Evolutionary conservation across 2,329 filamentous ascomycete species (phyloP).

Genomic region (Thyridium curvatum): DNA sequence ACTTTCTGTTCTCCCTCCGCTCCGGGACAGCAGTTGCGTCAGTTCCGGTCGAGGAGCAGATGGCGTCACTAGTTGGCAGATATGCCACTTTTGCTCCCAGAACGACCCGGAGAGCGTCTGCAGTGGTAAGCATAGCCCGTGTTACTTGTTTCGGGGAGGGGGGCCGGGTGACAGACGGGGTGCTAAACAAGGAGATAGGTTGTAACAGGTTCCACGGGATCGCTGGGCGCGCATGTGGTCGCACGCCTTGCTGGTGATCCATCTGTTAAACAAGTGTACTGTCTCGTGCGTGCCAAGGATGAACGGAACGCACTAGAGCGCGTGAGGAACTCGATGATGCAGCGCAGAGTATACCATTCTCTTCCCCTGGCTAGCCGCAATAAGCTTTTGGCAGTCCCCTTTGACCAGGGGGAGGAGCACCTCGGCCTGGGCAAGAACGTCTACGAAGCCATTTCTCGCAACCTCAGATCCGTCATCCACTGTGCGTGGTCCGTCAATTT

Average conservation of each 20-base stretch:
- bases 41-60: conserved; percentile 29
- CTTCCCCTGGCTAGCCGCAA: background rate
- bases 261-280: conserved; percentile 46
- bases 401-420: conserved; percentile 25
- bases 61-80: conserved; percentile 37
- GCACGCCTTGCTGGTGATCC: conserved; percentile 52
- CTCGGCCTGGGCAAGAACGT: conserved; percentile 16
- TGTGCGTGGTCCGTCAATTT: conserved; percentile 51
- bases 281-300: conserved; percentile 39
- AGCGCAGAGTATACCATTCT: no score
- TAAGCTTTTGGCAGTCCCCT: conserved; percentile 17
- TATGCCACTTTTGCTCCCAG: conserved; percentile 28
- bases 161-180: no score
- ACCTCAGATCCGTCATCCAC: conserved; percentile 37
- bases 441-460: conserved; percentile 3
- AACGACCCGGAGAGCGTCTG: no score
- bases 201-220: conserved; percentile 60
- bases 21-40: conserved; percentile 23
- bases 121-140: no score
- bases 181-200: conserved; percentile 4
- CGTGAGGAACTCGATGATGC: conserved; percentile 1
- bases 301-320: conserved; percentile 13
- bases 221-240: conserved; percentile 55
- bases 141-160: no score
- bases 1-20: conserved; percentile 34